Evolutionary conservation across 495 filamentous ascomycete genomes (phyloP).

Genomic region (Lindgomyces ingoldianus): DNA sequence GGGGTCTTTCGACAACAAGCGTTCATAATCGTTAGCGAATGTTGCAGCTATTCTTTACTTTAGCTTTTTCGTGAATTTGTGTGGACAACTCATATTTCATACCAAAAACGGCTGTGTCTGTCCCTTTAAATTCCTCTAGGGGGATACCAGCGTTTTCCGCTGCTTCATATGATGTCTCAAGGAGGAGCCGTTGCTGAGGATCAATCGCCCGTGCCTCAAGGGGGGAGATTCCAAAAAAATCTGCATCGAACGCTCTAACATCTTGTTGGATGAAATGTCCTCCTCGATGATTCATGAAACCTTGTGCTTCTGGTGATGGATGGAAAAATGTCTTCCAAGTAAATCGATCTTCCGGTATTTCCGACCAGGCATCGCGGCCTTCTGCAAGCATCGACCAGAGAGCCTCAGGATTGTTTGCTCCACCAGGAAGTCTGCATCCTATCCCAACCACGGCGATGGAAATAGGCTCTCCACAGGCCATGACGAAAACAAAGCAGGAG

Average conservation of each 20-base stretch:
- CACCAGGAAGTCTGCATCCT: constrained; percentile 13
- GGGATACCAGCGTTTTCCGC: constrained; percentile 7
- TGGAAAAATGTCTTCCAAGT: constrained; percentile 1
- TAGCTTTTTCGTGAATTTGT: too few species aligned
- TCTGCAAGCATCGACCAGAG: constrained; percentile 1
- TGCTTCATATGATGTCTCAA: constrained; percentile 8
- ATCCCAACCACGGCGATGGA: constrained; percentile 28
- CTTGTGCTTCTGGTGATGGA: background rate
- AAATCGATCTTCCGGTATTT: constrained; percentile 4
- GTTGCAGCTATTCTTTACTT: too few species aligned
- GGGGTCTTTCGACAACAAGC: background rate
- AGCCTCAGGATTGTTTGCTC: background rate
- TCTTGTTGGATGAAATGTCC: constrained; percentile 2
- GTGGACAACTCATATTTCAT: too few species aligned
- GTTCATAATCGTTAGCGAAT: constrained; percentile 7
- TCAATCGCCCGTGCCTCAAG: background rate
- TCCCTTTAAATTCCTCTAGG: background rate
- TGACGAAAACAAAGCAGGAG: too few species aligned
- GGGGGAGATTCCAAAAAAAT: background rate
- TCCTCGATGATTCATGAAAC: background rate
- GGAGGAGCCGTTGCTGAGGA: background rate
- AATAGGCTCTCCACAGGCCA: background rate
- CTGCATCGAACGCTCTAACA: constrained; percentile 4
- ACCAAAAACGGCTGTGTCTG: background rate
- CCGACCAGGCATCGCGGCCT: background rate